Evolutionary conservation across 768 basidiomycete genomes (phyloP).

Genomic region (Leccinum boreale): DNA sequence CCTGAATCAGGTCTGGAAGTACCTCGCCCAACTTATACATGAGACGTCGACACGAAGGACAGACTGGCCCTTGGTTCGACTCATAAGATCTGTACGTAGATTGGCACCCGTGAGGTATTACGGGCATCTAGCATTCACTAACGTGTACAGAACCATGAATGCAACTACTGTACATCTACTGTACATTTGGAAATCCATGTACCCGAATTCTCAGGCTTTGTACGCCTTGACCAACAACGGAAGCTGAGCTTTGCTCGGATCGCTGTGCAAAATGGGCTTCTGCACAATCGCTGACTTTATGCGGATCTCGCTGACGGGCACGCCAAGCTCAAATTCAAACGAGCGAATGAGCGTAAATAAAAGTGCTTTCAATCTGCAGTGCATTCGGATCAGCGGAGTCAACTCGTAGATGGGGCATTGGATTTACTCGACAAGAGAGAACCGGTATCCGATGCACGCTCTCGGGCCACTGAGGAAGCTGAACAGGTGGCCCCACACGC

Average conservation of each 20-base stretch:
- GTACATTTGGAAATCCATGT: neutral
- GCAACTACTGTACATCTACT: neutral
- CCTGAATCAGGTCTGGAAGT: constrained; percentile 47
- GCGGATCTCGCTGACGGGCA: constrained; percentile 41
- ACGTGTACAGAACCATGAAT: too few relatives aligned
- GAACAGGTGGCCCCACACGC: constrained; percentile 57
- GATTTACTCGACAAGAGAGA: constrained; percentile 56
- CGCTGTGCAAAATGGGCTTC: constrained; percentile 41
- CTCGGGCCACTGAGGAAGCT: constrained; percentile 64
- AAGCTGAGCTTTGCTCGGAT: constrained; percentile 41
- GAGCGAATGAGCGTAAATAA: constrained; percentile 38
- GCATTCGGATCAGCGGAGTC: neutral
- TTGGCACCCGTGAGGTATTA: neutral
- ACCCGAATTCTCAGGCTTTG: neutral
- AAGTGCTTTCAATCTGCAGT: neutral
- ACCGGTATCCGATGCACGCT: constrained; percentile 66
- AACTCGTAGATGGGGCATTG: neutral
- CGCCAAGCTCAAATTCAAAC: constrained; percentile 52
- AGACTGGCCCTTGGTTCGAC: constrained; percentile 67
- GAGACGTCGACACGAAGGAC: constrained; percentile 72
- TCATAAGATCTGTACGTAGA: constrained; percentile 60
- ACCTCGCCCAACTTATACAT: constrained; percentile 63
- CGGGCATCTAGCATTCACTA: too few relatives aligned
- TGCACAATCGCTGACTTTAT: constrained; percentile 33
- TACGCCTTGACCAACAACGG: constrained; percentile 33